Conservation (phyloP, 108 stramenopile genomes). For the Pseudonitzschia pungens region DNA sequence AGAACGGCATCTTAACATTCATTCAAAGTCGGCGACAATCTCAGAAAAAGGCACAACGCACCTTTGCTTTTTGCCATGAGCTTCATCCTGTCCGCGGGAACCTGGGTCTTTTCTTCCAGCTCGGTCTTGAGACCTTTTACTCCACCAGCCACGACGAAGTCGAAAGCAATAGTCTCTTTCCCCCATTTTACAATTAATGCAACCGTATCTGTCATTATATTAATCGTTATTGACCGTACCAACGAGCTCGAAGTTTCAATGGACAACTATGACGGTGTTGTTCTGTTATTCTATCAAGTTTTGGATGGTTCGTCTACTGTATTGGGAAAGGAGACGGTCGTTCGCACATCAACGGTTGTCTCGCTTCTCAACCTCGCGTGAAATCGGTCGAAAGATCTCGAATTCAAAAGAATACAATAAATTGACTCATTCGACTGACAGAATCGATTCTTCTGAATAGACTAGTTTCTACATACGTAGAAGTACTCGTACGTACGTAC, state of each 20-base stretch:
- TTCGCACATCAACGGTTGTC: neutral
- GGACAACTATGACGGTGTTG: too few relatives aligned
- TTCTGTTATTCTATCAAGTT: too few relatives aligned
- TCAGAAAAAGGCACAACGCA: conserved; percentile 17
- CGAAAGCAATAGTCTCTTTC: conserved; percentile 74
- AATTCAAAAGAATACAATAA: neutral
- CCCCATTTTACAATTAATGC: conserved; percentile 90
- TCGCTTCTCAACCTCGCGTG: too few relatives aligned
- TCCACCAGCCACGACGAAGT: conserved; percentile 67
- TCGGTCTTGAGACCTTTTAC: conserved; percentile 82
- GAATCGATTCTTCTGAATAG: neutral
- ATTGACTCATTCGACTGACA: neutral
- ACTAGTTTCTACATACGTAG: neutral
- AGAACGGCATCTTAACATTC: neutral
- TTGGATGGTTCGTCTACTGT: neutral
- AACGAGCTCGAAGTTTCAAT: too few relatives aligned
- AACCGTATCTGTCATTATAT: conserved; percentile 38
- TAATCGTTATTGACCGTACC: too few relatives aligned
- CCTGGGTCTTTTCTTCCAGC: conserved; percentile 88
- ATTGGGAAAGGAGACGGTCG: neutral
- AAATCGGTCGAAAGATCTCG: neutral
- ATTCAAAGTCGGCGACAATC: neutral
- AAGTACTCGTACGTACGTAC: too few relatives aligned
- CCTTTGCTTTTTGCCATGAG: conserved; percentile 95
- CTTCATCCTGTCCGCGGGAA: conserved; percentile 95